A percentile compares a stretch with the other conserved stretches of the same genome.
These are phyloP conservation scores for Exophiala calicioides DNA, from an alignment of 2,329 filamentous ascomycete genomes.

Conservation along the genomic window DNA sequence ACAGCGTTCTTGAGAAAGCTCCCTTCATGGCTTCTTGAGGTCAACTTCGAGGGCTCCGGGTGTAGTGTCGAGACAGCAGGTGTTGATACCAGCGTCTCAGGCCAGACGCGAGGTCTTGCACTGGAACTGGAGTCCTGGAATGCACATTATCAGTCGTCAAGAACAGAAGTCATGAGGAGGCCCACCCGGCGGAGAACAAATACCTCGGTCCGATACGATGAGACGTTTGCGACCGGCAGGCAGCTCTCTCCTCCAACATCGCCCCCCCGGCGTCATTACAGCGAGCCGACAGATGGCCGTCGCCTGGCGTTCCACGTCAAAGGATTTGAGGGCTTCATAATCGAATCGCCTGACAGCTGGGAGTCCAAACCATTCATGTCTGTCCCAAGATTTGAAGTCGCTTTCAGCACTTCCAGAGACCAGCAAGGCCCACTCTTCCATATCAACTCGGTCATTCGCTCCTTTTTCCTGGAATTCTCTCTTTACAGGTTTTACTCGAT, in stretches of 20 bases:
- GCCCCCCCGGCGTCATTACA: slow-evolving; percentile 44
- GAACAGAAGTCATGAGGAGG: slow-evolving; percentile 64
- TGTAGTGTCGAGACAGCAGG: slow-evolving; percentile 91
- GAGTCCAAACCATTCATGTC: slow-evolving; percentile 84
- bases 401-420: slow-evolving; percentile 82
- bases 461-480: slow-evolving; percentile 82
- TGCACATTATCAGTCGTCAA: slow-evolving; percentile 83
- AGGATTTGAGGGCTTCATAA: slow-evolving; percentile 84
- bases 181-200: slow-evolving; percentile 71
- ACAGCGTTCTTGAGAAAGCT: slow-evolving; percentile 68
- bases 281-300: slow-evolving; percentile 67
- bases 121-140: slow-evolving; percentile 86
- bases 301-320: slow-evolving; percentile 77
- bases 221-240: slow-evolving; percentile 57
- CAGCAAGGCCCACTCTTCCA: slow-evolving; percentile 85
- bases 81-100: slow-evolving; percentile 78
- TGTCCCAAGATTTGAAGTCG: slow-evolving; percentile 82
- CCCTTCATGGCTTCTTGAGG: slow-evolving; percentile 80
- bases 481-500: slow-evolving; percentile 90
- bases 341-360: slow-evolving; percentile 81
- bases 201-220: slow-evolving; percentile 67
- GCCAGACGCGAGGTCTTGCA: slow-evolving; percentile 77
- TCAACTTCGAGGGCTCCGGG: slow-evolving; percentile 81
- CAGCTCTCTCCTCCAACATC: slow-evolving; percentile 53
- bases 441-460: slow-evolving; percentile 76